phyloP scores from a whole-genome alignment of 768 basidiomycete genomes.

The Lactarius pseudohatsudake region DNA sequence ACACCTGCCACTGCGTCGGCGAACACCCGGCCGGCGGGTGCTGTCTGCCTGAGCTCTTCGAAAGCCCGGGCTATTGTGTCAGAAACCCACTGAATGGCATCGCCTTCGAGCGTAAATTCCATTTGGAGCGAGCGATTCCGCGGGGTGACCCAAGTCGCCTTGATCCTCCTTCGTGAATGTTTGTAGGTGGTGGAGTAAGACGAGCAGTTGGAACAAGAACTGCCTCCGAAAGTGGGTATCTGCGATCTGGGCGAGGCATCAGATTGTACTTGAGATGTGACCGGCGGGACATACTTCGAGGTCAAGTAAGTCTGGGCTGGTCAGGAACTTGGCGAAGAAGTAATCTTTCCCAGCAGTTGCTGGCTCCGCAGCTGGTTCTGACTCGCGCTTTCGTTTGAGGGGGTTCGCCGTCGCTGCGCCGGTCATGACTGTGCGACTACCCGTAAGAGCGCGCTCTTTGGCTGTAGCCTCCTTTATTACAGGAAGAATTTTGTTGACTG shows the following conservation, averaged over 20 bases:
- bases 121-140: constrained; percentile 81
- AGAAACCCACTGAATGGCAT: constrained; percentile 74
- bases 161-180: constrained; percentile 70
- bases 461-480: constrained; percentile 84
- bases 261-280: not conserved
- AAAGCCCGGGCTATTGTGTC: constrained; percentile 59
- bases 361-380: constrained; percentile 48
- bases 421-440: constrained; percentile 48
- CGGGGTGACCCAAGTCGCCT: constrained; percentile 56
- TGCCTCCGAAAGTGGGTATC: constrained; percentile 93
- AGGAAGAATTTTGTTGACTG: constrained; percentile 70
- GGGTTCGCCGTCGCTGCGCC: constrained; percentile 38
- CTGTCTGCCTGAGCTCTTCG: constrained; percentile 65
- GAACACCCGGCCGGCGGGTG: constrained; percentile 75
- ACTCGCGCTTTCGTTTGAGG: constrained; percentile 68
- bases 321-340: constrained; percentile 93
- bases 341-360: constrained; percentile 59
- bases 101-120: constrained; percentile 71
- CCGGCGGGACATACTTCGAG: constrained; percentile 61
- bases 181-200: constrained; percentile 73
- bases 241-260: constrained; percentile 56
- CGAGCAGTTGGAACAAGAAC: constrained; percentile 81
- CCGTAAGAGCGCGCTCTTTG: constrained; percentile 87
- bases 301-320: constrained; percentile 81
- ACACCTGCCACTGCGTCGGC: constrained; percentile 70